Evolutionary conservation across 805 yeast species (phyloP).

Genomic region (Saccharomycopsis babjevae): DNA sequence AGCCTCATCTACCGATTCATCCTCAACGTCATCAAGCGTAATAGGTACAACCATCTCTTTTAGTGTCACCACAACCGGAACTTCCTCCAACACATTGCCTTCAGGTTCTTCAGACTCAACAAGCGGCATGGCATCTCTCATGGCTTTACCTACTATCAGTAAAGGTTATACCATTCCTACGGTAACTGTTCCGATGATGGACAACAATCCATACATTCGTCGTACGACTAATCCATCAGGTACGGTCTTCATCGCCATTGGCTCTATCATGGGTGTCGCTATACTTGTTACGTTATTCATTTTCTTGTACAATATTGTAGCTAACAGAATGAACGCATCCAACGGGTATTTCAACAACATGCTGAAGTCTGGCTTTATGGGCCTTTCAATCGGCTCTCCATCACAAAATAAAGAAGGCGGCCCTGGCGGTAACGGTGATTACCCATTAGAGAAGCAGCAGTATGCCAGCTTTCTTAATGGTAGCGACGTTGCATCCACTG

Average conservation of each 20-base stretch:
- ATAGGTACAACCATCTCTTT: background rate
- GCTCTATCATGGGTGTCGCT: slow-evolving; percentile 54
- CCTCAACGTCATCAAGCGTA: background rate
- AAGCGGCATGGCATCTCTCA: background rate
- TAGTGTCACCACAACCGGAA: background rate
- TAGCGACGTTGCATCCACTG: background rate
- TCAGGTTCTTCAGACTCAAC: background rate
- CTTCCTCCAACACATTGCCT: background rate
- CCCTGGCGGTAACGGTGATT: background rate
- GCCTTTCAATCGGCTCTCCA: background rate
- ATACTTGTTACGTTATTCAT: slow-evolving; percentile 21
- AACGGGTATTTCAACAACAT: slow-evolving; percentile 10
- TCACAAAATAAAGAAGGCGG: background rate
- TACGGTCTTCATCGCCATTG: slow-evolving; percentile 76
- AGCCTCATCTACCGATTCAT: background rate
- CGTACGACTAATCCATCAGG: slow-evolving; percentile 50
- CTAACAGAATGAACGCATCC: slow-evolving; percentile 11
- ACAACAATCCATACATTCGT: slow-evolving; percentile 55
- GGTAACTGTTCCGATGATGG: slow-evolving; percentile 43
- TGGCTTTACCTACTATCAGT: background rate
- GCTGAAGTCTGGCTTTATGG: background rate
- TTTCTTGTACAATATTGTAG: slow-evolving; percentile 1
- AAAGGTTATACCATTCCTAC: slow-evolving; percentile 21
- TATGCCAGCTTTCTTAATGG: background rate
- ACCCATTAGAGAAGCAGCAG: background rate